Percentiles rank a stretch among this genome's conserved stretches.
phyloP scores from a whole-genome alignment of 2,329 filamentous ascomycete genomes.

The Neopestalotiopsis sp. region DNA sequence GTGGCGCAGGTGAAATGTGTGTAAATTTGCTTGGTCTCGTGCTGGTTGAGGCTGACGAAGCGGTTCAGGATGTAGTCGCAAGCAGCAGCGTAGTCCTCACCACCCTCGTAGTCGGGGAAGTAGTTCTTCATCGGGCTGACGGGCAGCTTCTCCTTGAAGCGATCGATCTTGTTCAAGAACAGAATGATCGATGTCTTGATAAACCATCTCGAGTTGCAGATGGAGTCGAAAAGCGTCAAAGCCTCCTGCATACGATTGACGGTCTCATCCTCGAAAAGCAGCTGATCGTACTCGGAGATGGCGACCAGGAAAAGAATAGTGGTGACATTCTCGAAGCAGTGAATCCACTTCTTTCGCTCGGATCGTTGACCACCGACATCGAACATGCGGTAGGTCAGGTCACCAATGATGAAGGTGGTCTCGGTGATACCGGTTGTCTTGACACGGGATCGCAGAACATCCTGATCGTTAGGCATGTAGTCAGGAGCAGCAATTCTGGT shows the following conservation, averaged over 20 bases:
- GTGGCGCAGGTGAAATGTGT: slow-evolving; percentile 99
- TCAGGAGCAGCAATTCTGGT: slow-evolving; percentile 88
- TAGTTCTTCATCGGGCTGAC: slow-evolving; percentile 87
- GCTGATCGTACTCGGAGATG: slow-evolving; percentile 96
- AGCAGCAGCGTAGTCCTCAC: slow-evolving; percentile 91
- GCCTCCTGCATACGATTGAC: slow-evolving; percentile 95
- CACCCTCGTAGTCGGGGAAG: slow-evolving; percentile 91
- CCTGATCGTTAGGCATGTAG: slow-evolving; percentile 94
- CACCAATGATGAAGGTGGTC: slow-evolving; percentile 93
- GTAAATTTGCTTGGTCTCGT: slow-evolving; percentile 99
- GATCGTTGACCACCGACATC: slow-evolving; percentile 95
- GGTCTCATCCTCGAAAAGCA: slow-evolving; percentile 94
- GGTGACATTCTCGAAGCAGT: slow-evolving; percentile 98
- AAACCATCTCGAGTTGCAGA: slow-evolving; percentile 90
- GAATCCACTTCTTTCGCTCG: slow-evolving; percentile 99
- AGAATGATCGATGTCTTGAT: slow-evolving; percentile 89
- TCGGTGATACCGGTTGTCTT: slow-evolving; percentile 98
- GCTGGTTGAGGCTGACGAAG: slow-evolving; percentile 97
- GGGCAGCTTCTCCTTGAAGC: slow-evolving; percentile 85
- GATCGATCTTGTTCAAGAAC: slow-evolving; percentile 88
- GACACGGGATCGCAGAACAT: slow-evolving; percentile 93
- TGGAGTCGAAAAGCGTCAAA: slow-evolving; percentile 83
- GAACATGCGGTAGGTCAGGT: slow-evolving; percentile 96
- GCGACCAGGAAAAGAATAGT: slow-evolving; percentile 96
- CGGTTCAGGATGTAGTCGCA: slow-evolving; percentile 99